Percentiles rank a stretch among this genome's conserved stretches.
These are phyloP conservation scores for Camillea tinctor DNA, from an alignment of 2,329 filamentous ascomycete species.

Conservation along the genomic window DNA sequence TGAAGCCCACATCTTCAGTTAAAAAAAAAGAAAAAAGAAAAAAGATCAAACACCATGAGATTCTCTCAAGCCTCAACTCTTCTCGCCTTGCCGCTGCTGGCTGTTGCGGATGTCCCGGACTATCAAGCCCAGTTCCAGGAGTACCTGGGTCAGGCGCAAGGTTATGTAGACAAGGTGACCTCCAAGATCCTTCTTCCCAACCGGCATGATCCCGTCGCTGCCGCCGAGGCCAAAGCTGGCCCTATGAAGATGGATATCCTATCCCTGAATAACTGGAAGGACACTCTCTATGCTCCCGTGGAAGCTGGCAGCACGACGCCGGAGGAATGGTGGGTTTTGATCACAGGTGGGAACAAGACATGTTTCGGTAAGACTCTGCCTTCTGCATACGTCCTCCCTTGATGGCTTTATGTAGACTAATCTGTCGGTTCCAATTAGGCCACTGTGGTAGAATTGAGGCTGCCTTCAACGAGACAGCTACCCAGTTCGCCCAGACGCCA, in stretches of 20 bases:
- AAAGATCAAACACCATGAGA: too few relatives aligned
- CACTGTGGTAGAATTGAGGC: conserved; percentile 63
- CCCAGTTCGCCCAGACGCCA: conserved; percentile 59
- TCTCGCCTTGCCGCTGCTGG: conserved; percentile 56
- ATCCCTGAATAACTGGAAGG: conserved; percentile 69
- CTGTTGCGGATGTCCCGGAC: conserved; percentile 52
- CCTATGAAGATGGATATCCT: conserved; percentile 54
- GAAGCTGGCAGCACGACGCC: conserved; percentile 58
- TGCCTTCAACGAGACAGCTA: conserved; percentile 65
- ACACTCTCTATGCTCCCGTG: conserved; percentile 63
- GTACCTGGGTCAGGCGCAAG: conserved; percentile 60
- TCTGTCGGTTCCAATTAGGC: conserved; percentile 42
- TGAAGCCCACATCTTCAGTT: conserved; percentile 24
- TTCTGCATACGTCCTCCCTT: neutral
- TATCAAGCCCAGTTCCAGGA: conserved; percentile 64
- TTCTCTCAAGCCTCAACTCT: conserved; percentile 51
- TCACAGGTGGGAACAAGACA: conserved; percentile 76
- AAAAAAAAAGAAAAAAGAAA: too few relatives aligned
- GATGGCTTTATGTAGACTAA: neutral
- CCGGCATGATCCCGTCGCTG: conserved; percentile 40
- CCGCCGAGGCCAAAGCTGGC: conserved; percentile 51
- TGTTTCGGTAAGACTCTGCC: conserved; percentile 59
- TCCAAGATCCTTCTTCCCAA: conserved; percentile 51
- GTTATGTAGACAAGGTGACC: conserved; percentile 51
- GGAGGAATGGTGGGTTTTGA: conserved; percentile 73